A percentile compares a stretch with the other conserved stretches of the same genome.
phyloP scores from a whole-genome alignment of 2,329 filamentous ascomycete species.

The Aspergillus ibericus region DNA sequence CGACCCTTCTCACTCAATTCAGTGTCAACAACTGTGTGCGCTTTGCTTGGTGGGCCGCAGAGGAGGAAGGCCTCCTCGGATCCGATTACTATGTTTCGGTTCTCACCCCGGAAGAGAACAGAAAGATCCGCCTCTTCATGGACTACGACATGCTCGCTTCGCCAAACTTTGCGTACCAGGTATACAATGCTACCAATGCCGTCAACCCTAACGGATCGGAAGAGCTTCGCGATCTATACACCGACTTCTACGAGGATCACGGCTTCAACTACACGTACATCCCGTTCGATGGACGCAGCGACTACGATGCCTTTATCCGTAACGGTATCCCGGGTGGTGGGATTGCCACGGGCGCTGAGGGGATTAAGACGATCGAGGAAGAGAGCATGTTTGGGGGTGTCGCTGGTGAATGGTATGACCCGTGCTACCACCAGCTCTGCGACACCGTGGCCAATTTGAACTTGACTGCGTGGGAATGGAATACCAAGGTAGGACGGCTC shows the following conservation, averaged over 20 bases:
- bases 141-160: constrained; percentile 70
- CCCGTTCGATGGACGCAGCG: constrained; percentile 74
- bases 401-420: constrained; percentile 57
- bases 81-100: constrained; percentile 56
- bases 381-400: constrained; percentile 66
- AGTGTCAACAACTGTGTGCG: constrained; percentile 68
- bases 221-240: constrained; percentile 66
- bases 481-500: constrained; percentile 46
- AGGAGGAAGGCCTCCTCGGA: constrained; percentile 63
- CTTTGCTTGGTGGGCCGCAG: constrained; percentile 65
- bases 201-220: constrained; percentile 63
- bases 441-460: constrained; percentile 57
- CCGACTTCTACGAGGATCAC: constrained; percentile 63
- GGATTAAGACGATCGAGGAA: constrained; percentile 69
- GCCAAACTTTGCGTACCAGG: constrained; percentile 57
- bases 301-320: constrained; percentile 75
- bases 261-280: constrained; percentile 70
- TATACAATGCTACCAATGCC: constrained; percentile 58
- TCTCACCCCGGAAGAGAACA: constrained; percentile 49
- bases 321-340: constrained; percentile 72
- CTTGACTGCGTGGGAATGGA: constrained; percentile 54
- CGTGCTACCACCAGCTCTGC: constrained; percentile 56
- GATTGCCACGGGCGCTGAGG: constrained; percentile 75
- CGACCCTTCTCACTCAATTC: constrained; percentile 66
- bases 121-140: constrained; percentile 65